Conservation (phyloP, 2,329 filamentous ascomycete species). For the Penicillium sp. region DNA sequence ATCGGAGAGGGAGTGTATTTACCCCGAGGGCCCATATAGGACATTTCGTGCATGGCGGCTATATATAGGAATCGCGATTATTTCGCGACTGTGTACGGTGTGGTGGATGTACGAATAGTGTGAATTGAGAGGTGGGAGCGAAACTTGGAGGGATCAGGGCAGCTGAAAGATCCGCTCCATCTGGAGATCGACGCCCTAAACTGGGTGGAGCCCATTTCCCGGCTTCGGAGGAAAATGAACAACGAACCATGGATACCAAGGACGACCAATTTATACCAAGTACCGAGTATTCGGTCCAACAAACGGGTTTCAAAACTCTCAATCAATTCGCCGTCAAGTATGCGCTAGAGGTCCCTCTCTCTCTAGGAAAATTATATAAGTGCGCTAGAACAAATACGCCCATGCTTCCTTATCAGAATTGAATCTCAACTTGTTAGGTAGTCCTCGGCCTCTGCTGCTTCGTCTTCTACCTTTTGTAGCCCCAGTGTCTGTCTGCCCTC, state of each 20-base stretch:
- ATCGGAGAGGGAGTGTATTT: constrained; percentile 17
- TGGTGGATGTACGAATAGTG: not conserved
- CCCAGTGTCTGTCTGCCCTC: not conserved
- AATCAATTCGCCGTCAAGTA: too few species aligned
- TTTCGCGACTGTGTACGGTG: not conserved
- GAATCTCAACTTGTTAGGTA: not conserved
- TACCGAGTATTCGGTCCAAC: too few species aligned
- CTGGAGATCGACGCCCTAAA: constrained; percentile 12
- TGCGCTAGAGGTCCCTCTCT: too few species aligned
- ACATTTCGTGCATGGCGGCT: constrained; percentile 48
- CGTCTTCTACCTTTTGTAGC: not conserved
- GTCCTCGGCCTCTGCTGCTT: too few species aligned
- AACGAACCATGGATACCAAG: constrained; percentile 2
- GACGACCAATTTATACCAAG: too few species aligned
- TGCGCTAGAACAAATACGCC: too few species aligned
- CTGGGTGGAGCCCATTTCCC: constrained; percentile 7
- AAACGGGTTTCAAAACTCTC: too few species aligned
- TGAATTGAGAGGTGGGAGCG: not conserved
- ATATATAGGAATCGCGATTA: not conserved
- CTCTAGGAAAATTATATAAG: too few species aligned
- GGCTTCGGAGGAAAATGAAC: not conserved
- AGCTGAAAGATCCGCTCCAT: not conserved
- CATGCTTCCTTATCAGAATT: too few species aligned
- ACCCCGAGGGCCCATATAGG: constrained; percentile 47
- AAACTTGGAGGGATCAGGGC: not conserved